Conservation (phyloP, 2,329 filamentous ascomycete genomes). For the Fusarium graminum region DNA sequence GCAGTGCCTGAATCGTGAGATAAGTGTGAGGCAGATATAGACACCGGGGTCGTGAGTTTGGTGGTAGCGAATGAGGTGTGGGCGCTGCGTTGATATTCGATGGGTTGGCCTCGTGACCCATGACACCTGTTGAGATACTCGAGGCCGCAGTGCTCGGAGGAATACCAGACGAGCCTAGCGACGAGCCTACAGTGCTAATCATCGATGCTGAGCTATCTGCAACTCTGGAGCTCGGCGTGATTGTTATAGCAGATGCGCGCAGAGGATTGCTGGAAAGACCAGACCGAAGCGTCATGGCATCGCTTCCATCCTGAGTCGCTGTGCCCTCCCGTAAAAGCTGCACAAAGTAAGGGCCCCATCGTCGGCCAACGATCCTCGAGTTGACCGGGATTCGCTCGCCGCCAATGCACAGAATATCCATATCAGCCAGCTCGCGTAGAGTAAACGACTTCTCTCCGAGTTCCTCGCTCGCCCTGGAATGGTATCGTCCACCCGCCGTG, state of each 20-base stretch:
- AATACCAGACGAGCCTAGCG: constrained; percentile 54
- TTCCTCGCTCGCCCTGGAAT: constrained; percentile 84
- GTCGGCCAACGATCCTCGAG: constrained; percentile 84
- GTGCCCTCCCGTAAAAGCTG: constrained; percentile 88
- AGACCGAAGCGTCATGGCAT: constrained; percentile 80
- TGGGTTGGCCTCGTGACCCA: constrained; percentile 57
- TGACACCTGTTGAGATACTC: constrained; percentile 55
- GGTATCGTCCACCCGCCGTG: constrained; percentile 79
- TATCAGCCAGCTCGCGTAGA: constrained; percentile 89
- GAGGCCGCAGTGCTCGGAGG: constrained; percentile 61
- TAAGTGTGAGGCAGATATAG: constrained; percentile 94
- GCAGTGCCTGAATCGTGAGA: constrained; percentile 87
- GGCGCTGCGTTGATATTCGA: constrained; percentile 66
- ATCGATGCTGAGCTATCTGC: constrained; percentile 63
- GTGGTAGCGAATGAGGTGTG: constrained; percentile 68
- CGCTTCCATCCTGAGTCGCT: constrained; percentile 76
- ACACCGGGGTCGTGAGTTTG: constrained; percentile 80
- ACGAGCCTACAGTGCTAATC: constrained; percentile 60
- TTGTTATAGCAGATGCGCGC: constrained; percentile 86
- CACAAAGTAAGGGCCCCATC: constrained; percentile 97
- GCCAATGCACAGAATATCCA: constrained; percentile 94
- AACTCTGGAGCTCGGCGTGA: constrained; percentile 75
- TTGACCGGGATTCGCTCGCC: constrained; percentile 95
- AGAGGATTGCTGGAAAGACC: constrained; percentile 68
- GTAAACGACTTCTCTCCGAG: constrained; percentile 84